Conservation (phyloP, 345 rosid genomes). For the Eucalyptus cloeziana region DNA sequence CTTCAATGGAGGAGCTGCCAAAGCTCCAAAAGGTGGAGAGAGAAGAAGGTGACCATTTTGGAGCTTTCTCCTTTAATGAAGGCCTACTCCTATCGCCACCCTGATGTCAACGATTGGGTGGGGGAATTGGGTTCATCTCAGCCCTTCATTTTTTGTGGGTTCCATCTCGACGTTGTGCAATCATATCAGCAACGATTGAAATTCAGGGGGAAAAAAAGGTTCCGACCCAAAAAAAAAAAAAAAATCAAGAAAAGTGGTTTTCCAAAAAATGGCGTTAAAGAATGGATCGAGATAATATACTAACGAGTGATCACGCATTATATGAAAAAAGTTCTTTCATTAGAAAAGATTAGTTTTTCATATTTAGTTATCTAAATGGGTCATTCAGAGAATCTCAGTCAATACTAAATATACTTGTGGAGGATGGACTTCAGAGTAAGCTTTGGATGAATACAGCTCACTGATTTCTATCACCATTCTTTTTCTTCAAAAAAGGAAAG, state of each 20-base stretch:
- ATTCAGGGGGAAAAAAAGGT: neutral
- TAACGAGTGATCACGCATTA: neutral
- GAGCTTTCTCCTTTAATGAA: no score
- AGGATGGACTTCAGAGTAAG: neutral
- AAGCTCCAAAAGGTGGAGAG: neutral
- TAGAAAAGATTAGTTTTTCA: neutral
- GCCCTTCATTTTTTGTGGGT: neutral
- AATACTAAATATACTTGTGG: neutral
- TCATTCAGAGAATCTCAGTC: rapidly evolving
- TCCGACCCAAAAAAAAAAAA: no score
- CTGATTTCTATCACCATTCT: neutral
- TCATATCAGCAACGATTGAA: neutral
- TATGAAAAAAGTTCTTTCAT: neutral
- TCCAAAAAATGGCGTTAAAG: neutral
- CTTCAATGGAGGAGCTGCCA: neutral
- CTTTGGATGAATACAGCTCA: neutral
- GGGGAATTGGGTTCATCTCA: neutral
- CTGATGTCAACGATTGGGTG: neutral
- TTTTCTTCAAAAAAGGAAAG: neutral
- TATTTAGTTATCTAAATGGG: neutral
- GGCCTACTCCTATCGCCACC: neutral
- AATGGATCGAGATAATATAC: neutral
- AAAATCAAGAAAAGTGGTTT: neutral
- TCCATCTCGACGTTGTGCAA: neutral
- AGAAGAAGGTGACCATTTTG: neutral